Percentiles rank a stretch among this genome's conserved stretches.
Conservation (phyloP, 306 rosid genomes). For the Dryas alaskensis region DNA sequence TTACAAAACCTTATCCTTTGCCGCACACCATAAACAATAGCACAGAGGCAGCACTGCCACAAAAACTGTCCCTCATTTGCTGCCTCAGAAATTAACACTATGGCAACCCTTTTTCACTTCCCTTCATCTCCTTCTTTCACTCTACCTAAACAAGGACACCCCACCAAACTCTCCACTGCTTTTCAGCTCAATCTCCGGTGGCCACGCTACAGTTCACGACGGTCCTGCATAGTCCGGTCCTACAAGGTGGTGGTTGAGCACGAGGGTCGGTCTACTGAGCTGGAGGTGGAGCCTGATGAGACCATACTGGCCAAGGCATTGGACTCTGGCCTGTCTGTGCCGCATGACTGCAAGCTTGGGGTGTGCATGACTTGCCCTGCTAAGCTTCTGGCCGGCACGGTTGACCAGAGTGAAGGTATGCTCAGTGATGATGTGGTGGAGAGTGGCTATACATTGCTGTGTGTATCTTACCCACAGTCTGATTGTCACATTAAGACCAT, state of each 20-base stretch:
- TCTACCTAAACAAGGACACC: conserved; percentile 34
- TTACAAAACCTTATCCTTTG: conserved; percentile 42
- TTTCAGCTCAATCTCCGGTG: conserved; percentile 35
- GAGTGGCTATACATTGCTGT: conserved; percentile 72
- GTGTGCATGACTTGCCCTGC: conserved; percentile 99
- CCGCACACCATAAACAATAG: conserved; percentile 16
- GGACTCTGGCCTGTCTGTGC: conserved; percentile 68
- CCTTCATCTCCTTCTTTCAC: conserved; percentile 40
- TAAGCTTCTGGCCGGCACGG: conserved; percentile 63
- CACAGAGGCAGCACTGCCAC: conserved; percentile 12
- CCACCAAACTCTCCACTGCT: conserved; percentile 30
- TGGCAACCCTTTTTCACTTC: conserved; percentile 59
- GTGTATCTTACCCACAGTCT: conserved; percentile 70
- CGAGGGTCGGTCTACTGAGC: conserved; percentile 52
- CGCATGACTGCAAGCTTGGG: conserved; percentile 96
- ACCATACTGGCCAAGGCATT: conserved; percentile 60
- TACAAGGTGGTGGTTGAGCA: conserved; percentile 86
- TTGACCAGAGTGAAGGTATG: conserved; percentile 97
- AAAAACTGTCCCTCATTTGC: conserved; percentile 11
- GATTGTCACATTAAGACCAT: conserved; percentile 76
- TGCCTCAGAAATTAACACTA: conserved; percentile 24
- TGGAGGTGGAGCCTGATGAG: conserved; percentile 57
- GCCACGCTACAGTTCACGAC: conserved; percentile 22
- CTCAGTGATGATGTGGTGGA: conserved; percentile 97
- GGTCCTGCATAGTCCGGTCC: conserved; percentile 39